Evolutionary conservation across 1,284 basidiomycete species (phyloP), one percentile per base, ranked within the genome.

Genomic region (Termitomyces sp.): DNA sequence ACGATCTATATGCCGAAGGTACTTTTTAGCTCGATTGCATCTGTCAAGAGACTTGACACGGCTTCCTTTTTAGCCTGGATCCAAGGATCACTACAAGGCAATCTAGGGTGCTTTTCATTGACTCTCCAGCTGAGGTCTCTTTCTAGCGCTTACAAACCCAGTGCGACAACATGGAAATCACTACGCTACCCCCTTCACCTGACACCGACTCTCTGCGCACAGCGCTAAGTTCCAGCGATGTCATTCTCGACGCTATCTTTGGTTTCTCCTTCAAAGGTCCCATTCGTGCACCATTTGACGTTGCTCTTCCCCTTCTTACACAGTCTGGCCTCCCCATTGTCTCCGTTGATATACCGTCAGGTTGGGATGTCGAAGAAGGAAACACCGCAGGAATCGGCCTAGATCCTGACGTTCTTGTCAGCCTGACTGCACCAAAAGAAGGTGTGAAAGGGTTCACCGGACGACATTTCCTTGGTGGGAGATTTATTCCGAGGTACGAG

Each of bases 191-290:
- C 1, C 74, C 79, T 13, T 73, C 80, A 3, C 69, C 73, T 17
- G 81, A 83, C 45, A 62, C 70, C 17, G 68, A 74, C n/a, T 62
- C 74, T n/a, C 75, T 91, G 7, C 67, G 69, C 36, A 66, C 71
- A 28, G 82, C 82, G 0, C 73, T 96, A 5, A 65, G 71, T 4
- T 74, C 80, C 19, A 81, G 86, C 1, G 93, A 98, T 69, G 86
- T 98, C 31, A 81, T 99, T 15, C 77, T 99, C 45, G 97, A 99
- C 67, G 92, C 94, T 8, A 90, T 99, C 59, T 99, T 99, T 64
- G 96, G 97, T 3, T 99, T 99, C 74, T 97, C 94, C 1, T 99
- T 98, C 82, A 80, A 90, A 62, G 89, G 81, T 0, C 94, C 94
- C 24, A 79, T 94, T 5, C 86, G 97, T 10, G 73, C 88, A 2